Evolutionary conservation across 2,329 filamentous ascomycete genomes (phyloP).

Genomic region (Penicillium sumatraense): DNA sequence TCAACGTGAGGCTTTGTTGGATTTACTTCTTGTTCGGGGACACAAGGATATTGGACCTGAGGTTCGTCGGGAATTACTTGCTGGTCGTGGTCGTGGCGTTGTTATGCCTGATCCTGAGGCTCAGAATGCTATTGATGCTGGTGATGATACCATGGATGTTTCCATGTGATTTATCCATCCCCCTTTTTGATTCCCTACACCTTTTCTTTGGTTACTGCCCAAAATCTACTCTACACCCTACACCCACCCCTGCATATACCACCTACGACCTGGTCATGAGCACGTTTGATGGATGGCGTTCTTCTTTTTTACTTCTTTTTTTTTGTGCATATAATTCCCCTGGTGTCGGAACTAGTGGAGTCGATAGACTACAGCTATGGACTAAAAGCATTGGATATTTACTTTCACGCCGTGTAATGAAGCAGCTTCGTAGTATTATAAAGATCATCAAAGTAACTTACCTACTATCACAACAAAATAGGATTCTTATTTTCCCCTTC

Average conservation of each 20-base stretch:
- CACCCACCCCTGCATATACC: constrained; percentile 22
- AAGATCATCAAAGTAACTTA: not conserved
- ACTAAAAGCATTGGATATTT: constrained; percentile 14
- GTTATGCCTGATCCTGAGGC: constrained; percentile 52
- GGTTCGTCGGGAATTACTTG: constrained; percentile 83
- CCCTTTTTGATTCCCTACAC: no score
- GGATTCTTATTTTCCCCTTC: no score
- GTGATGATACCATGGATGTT: constrained; percentile 91
- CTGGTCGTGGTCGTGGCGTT: constrained; percentile 83
- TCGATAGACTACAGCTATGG: constrained; percentile 12
- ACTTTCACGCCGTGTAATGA: no score
- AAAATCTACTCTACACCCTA: constrained; percentile 2
- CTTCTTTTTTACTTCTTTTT: constrained; percentile 8
- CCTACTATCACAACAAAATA: not conserved
- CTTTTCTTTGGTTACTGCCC: no score
- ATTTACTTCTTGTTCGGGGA: constrained; percentile 81
- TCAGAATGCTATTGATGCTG: constrained; percentile 66
- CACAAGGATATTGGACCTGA: constrained; percentile 90
- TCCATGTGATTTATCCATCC: constrained; percentile 52
- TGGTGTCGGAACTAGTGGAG: constrained; percentile 21
- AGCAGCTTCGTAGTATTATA: not conserved
- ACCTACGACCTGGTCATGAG: constrained; percentile 31
- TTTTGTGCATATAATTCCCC: constrained; percentile 30
- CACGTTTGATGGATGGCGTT: constrained; percentile 33
- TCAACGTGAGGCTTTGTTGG: constrained; percentile 86